These are phyloP conservation scores for Spergularia marina DNA, from an alignment of 148 eudicot genomes.

Conservation along the genomic window DNA sequence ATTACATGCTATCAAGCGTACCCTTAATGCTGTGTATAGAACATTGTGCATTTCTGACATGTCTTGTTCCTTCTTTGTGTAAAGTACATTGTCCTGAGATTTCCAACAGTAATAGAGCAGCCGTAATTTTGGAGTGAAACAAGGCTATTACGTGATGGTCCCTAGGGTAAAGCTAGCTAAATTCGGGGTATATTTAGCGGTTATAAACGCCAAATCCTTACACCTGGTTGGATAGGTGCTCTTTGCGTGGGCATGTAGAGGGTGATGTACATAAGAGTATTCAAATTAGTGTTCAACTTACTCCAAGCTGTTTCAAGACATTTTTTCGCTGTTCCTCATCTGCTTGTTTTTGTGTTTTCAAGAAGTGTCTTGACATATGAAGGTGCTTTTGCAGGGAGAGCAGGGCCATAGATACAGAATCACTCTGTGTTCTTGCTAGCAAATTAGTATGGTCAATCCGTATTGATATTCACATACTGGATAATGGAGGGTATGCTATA, in stretches of 20 bases:
- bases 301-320: neutral
- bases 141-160: neutral
- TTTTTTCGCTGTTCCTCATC: neutral
- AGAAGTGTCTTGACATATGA: conserved; percentile 12
- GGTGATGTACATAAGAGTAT: neutral
- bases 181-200: neutral
- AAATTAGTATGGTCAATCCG: conserved; percentile 91
- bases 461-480: conserved; percentile 85
- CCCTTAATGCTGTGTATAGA: neutral
- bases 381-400: conserved; percentile 68
- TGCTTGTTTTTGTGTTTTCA: neutral
- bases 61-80: neutral
- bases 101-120: neutral
- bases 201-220: neutral
- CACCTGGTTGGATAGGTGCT: neutral
- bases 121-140: neutral
- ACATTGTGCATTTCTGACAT: neutral
- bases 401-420: conserved; percentile 94
- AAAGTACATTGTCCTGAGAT: neutral
- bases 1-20: too few species aligned
- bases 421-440: conserved; percentile 87
- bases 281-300: neutral
- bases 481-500: conserved; percentile 79
- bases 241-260: neutral
- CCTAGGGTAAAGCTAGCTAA: neutral